Evolutionary conservation across 192 early-diverging fungal genomes (phyloP).

Genomic region (Allomyces macrogynus): DNA sequence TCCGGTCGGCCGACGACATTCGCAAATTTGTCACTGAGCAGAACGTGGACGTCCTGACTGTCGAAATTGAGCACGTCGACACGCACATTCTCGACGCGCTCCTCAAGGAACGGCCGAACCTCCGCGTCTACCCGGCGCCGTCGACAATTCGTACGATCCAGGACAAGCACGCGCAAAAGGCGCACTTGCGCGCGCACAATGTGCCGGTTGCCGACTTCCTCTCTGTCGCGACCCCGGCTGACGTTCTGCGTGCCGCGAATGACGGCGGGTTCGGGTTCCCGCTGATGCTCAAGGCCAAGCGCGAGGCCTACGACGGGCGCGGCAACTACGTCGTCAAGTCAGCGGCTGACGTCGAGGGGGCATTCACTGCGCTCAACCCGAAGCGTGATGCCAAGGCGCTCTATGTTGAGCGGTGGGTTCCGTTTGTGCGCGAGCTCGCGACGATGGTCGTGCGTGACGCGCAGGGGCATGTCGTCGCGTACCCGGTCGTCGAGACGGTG

Average conservation of each 20-base stretch:
- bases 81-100: slow-evolving; percentile 29
- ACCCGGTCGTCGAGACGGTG: slow-evolving; percentile 91
- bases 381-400: slow-evolving; percentile 39
- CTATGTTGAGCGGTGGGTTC: slow-evolving; percentile 88
- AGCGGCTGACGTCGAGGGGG: slow-evolving; percentile 39
- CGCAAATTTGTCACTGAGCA: slow-evolving; percentile 35
- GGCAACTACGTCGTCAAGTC: slow-evolving; percentile 79
- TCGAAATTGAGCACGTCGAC: slow-evolving; percentile 98
- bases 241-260: slow-evolving; percentile 21
- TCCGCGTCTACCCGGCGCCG: slow-evolving; percentile 59
- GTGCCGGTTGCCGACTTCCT: slow-evolving; percentile 45
- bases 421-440: slow-evolving; percentile 80
- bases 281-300: slow-evolving; percentile 87
- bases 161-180: slow-evolving; percentile 89
- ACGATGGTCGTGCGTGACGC: slow-evolving; percentile 87
- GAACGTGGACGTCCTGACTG: slow-evolving; percentile 62
- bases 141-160: slow-evolving; percentile 73
- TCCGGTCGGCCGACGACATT: slow-evolving; percentile 60
- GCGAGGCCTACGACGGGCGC: slow-evolving; percentile 83
- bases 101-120: slow-evolving; percentile 27
- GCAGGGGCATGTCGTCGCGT: slow-evolving; percentile 52
- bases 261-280: slow-evolving; percentile 67
- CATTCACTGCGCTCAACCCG: slow-evolving; percentile 31
- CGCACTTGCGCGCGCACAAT: slow-evolving; percentile 36
- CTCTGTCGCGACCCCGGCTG: slow-evolving; percentile 18